These are phyloP conservation scores for Talinum fruticosum DNA, from an alignment of 148 eudicot species.

Conservation along the genomic window DNA sequence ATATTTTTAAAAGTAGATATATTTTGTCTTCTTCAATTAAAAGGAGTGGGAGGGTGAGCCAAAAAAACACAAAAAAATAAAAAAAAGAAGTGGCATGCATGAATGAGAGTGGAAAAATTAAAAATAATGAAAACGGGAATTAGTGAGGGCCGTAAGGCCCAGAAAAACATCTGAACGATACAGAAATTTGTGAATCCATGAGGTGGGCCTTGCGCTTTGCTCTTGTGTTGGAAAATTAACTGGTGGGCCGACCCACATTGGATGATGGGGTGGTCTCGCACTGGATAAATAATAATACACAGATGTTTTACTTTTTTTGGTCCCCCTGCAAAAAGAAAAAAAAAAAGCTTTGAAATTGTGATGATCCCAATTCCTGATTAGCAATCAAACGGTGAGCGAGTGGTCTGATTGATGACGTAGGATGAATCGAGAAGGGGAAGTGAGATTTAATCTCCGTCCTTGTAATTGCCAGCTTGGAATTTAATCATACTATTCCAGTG, in stretches of 20 bases:
- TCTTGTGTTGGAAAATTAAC: constrained; percentile 4
- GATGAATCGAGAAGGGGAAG: not conserved
- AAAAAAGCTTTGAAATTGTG: constrained; percentile 1
- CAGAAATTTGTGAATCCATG: not conserved
- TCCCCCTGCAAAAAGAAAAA: too few relatives aligned
- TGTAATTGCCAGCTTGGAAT: constrained; percentile 4
- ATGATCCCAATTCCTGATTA: too few relatives aligned
- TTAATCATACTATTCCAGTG: constrained; percentile 6
- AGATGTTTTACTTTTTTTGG: constrained; percentile 7
- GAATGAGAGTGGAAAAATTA: too few relatives aligned
- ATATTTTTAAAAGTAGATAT: too few relatives aligned
- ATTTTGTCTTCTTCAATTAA: too few relatives aligned
- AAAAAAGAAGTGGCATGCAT: too few relatives aligned
- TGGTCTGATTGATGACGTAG: too few relatives aligned
- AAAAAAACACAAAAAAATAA: too few relatives aligned
- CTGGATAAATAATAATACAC: not conserved
- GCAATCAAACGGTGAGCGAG: too few relatives aligned
- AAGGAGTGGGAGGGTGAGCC: too few relatives aligned
- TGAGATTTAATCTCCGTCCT: not conserved
- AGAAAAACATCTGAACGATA: too few relatives aligned
- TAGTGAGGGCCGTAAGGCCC: not conserved
- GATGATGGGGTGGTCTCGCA: not conserved
- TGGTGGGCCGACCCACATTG: constrained; percentile 13
- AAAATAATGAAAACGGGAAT: too few relatives aligned
- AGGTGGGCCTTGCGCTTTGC: not conserved